phyloP scores from a whole-genome alignment of 2,329 filamentous ascomycete genomes.

The Botryosphaeria dothidea region DNA sequence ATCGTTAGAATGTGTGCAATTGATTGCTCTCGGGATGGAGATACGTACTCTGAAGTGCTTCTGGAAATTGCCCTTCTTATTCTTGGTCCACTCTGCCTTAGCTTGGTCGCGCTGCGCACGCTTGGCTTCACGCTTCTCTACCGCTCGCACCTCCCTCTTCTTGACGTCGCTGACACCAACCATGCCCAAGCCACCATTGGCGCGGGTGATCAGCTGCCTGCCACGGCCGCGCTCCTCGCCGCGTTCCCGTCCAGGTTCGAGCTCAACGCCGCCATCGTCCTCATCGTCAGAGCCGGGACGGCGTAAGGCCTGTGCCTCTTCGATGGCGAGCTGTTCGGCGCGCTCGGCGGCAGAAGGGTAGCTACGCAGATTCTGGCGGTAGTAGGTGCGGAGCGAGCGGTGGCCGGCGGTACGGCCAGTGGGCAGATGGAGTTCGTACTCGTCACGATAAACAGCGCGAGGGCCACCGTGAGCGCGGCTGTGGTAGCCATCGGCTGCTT shows the following conservation, averaged over 20 bases:
- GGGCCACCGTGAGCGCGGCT: constrained; percentile 75
- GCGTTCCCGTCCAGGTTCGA: constrained; percentile 28
- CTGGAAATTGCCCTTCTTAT: constrained; percentile 75
- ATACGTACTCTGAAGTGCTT: constrained; percentile 63
- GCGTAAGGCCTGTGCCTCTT: constrained; percentile 31
- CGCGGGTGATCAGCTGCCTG: constrained; percentile 59
- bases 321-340: constrained; percentile 64
- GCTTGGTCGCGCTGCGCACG: constrained; percentile 63
- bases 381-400: constrained; percentile 83
- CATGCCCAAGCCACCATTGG: constrained; percentile 75
- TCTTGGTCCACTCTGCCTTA: constrained; percentile 65
- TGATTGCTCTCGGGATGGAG: not conserved
- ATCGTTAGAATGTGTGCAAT: not conserved
- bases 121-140: constrained; percentile 70
- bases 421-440: constrained; percentile 91
- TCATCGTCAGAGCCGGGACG: constrained; percentile 37
- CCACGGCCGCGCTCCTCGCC: constrained; percentile 19
- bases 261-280: constrained; percentile 39
- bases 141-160: constrained; percentile 66
- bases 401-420: constrained; percentile 89
- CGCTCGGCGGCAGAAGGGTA: constrained; percentile 80
- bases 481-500: constrained; percentile 75
- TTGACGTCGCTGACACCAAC: constrained; percentile 73
- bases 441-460: constrained; percentile 82
- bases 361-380: constrained; percentile 85